phyloP scores from a whole-genome alignment of 768 basidiomycete species.

The Tephrocybe sp. region DNA sequence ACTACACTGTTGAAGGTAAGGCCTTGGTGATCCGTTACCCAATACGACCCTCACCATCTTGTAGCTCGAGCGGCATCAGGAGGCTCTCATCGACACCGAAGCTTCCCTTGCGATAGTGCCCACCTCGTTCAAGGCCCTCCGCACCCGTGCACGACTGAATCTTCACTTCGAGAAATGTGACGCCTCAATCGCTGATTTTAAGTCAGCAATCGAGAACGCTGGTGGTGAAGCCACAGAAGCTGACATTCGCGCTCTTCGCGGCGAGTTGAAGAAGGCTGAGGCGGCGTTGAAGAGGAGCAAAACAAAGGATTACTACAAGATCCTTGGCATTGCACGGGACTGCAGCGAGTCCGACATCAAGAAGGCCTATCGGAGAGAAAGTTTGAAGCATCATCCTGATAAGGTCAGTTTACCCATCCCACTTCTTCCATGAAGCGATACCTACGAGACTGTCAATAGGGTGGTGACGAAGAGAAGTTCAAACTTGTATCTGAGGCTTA shows the following conservation, averaged over 20 bases:
- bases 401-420: conserved; percentile 45
- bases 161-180: conserved; percentile 77
- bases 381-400: conserved; percentile 83
- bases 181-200: conserved; percentile 71
- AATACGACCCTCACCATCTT: conserved; percentile 8
- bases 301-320: conserved; percentile 89
- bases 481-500: conserved; percentile 86
- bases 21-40: not conserved
- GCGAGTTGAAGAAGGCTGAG: conserved; percentile 81
- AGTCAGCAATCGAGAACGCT: conserved; percentile 74
- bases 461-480: conserved; percentile 96
- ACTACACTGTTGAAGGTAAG: conserved; percentile 75
- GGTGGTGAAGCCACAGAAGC: conserved; percentile 58
- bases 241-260: conserved; percentile 60
- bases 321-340: conserved; percentile 61
- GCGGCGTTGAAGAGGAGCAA: conserved; percentile 82
- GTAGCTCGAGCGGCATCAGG: conserved; percentile 63
- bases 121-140: conserved; percentile 79
- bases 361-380: conserved; percentile 89
- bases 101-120: conserved; percentile 63
- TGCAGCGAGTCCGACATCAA: conserved; percentile 76
- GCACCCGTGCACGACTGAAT: conserved; percentile 81
- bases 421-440: conserved; percentile 9
- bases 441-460: conserved; percentile 38
- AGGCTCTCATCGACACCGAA: conserved; percentile 72